Conservation (phyloP, 2,329 filamentous ascomycete genomes). For the Hirsutella rhossiliensis region DNA sequence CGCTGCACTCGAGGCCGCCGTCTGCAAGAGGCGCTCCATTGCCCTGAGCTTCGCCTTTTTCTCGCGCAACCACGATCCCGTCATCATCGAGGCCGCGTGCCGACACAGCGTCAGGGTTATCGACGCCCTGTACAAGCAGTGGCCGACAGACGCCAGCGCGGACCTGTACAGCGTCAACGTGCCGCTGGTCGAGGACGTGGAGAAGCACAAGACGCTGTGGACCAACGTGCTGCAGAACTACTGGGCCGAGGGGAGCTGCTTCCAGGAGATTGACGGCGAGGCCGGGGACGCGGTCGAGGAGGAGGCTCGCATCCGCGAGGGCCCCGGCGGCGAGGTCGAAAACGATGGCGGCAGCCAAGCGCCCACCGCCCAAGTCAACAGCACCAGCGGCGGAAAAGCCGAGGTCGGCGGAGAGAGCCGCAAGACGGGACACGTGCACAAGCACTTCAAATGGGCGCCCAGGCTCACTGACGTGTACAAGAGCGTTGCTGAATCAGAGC, state of each 20-base stretch:
- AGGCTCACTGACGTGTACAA: conserved; percentile 77
- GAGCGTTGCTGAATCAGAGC: conserved; percentile 66
- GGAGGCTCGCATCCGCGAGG: conserved; percentile 62
- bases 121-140: conserved; percentile 65
- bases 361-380: not conserved
- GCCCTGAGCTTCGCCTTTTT: conserved; percentile 89
- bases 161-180: conserved; percentile 92
- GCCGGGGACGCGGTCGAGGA: conserved; percentile 54
- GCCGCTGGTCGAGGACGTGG: conserved; percentile 67
- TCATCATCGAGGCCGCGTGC: conserved; percentile 67
- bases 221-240: conserved; percentile 83
- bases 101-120: conserved; percentile 64
- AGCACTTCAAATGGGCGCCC: conserved; percentile 92
- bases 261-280: conserved; percentile 63
- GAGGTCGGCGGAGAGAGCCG: not conserved
- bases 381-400: too few species aligned
- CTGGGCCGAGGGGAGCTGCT: conserved; percentile 78
- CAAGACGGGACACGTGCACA: conserved; percentile 53
- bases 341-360: conserved; percentile 10
- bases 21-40: conserved; percentile 58
- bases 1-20: conserved; percentile 64
- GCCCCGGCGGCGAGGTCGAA: conserved; percentile 37
- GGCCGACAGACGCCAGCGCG: conserved; percentile 51
- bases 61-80: conserved; percentile 68
- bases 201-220: conserved; percentile 61